Conservation (phyloP, 805 yeast species). For the Nakazawaea ernobii region DNA sequence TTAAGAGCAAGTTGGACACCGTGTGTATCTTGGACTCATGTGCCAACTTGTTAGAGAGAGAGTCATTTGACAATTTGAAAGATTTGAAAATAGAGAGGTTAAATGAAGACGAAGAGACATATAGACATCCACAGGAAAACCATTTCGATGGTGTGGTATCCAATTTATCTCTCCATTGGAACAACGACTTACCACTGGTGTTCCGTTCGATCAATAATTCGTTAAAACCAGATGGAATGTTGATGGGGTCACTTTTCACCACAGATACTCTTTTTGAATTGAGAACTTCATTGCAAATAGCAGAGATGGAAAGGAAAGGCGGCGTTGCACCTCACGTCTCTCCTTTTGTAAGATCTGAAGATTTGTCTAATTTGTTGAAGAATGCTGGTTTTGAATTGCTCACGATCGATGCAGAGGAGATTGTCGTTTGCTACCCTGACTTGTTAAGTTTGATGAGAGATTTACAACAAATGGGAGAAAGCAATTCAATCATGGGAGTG, state of each 20-base stretch:
- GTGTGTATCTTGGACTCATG: slow-evolving; percentile 68
- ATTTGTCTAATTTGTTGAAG: slow-evolving; percentile 67
- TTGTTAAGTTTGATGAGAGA: slow-evolving; percentile 62
- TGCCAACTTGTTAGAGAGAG: slow-evolving; percentile 44
- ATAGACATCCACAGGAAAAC: slow-evolving; percentile 32
- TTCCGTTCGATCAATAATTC: slow-evolving; percentile 50
- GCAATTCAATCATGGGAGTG: slow-evolving; percentile 49
- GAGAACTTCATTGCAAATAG: slow-evolving; percentile 73
- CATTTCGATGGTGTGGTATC: slow-evolving; percentile 68
- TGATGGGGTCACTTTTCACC: slow-evolving; percentile 75
- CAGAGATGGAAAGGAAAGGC: slow-evolving; percentile 74
- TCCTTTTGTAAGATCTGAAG: slow-evolving; percentile 74
- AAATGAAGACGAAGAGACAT: slow-evolving; percentile 64
- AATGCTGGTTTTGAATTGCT: slow-evolving; percentile 74
- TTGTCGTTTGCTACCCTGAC: slow-evolving; percentile 74
- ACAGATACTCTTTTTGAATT: slow-evolving; percentile 84
- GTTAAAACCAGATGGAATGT: slow-evolving; percentile 74
- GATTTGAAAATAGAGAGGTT: slow-evolving; percentile 40
- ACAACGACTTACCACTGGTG: slow-evolving; percentile 72
- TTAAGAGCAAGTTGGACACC: slow-evolving; percentile 44
- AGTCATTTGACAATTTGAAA: slow-evolving; percentile 27
- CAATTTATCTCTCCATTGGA: slow-evolving; percentile 76
- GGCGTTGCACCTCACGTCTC: slow-evolving; percentile 78
- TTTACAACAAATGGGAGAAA: slow-evolving; percentile 79
- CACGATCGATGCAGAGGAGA: slow-evolving; percentile 81